Evolutionary conservation across 2,329 filamentous ascomycete species (phyloP).

Genomic region (Alternaria consortialis): DNA sequence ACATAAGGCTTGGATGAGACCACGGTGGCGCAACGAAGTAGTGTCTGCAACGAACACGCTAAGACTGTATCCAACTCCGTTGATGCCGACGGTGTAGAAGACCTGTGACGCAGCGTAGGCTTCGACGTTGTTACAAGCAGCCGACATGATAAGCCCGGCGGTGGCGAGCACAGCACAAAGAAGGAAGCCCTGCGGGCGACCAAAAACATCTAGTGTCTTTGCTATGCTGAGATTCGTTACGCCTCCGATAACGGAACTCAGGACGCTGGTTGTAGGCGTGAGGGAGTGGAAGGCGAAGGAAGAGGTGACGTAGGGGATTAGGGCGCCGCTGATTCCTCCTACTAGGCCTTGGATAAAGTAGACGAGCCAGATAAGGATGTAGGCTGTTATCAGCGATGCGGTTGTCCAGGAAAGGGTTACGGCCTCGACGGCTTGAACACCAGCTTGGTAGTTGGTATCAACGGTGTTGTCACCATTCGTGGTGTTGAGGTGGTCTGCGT

Average conservation of each 20-base stretch:
- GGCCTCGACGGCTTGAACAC: slow-evolving; percentile 12
- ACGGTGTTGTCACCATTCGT: neutral
- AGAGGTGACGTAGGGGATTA: slow-evolving; percentile 50
- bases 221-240: slow-evolving; percentile 48
- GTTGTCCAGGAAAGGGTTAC: slow-evolving; percentile 12
- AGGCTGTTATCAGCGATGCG: slow-evolving; percentile 6
- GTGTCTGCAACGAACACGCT: slow-evolving; percentile 71
- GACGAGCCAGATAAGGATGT: slow-evolving; percentile 11
- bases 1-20: slow-evolving; percentile 65
- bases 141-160: slow-evolving; percentile 68
- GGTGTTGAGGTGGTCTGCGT: neutral
- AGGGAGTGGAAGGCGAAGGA: slow-evolving; percentile 42
- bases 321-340: slow-evolving; percentile 48
- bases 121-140: slow-evolving; percentile 66
- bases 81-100: slow-evolving; percentile 59
- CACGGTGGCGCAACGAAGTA: slow-evolving; percentile 68
- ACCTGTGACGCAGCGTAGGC: slow-evolving; percentile 70
- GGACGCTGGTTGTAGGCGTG: slow-evolving; percentile 43
- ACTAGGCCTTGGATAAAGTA: slow-evolving; percentile 57
- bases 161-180: slow-evolving; percentile 33
- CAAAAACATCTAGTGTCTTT: slow-evolving; percentile 51
- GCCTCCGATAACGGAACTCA: slow-evolving; percentile 47
- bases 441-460: slow-evolving; percentile 1
- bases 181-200: slow-evolving; percentile 46
- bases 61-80: slow-evolving; percentile 2